phyloP scores from a whole-genome alignment of 1,284 basidiomycete genomes.

The Wolfiporia cocos region DNA sequence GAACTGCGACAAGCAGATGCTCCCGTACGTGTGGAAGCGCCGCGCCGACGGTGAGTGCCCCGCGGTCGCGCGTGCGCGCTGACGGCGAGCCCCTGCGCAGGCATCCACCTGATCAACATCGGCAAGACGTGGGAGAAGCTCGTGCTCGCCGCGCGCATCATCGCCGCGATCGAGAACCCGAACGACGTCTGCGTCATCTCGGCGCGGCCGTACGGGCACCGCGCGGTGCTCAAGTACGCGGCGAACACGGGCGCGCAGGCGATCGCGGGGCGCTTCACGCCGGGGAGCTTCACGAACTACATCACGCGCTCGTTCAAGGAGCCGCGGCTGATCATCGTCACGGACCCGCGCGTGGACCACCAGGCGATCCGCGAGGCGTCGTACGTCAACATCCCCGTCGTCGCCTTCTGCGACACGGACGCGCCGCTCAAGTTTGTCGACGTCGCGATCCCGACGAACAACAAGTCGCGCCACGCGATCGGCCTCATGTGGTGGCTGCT shows the following conservation, averaged over 20 bases:
- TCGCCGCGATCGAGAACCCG: slow-evolving; percentile 95
- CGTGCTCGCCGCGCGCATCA: slow-evolving; percentile 90
- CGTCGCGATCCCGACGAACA: slow-evolving; percentile 98
- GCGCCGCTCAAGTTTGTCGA: slow-evolving; percentile 97
- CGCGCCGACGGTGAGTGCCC: slow-evolving; percentile 79
- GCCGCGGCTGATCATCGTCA: slow-evolving; percentile 96
- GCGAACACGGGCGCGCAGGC: slow-evolving; percentile 97
- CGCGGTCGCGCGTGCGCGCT: slow-evolving; percentile 5
- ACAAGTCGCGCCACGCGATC: slow-evolving; percentile 96
- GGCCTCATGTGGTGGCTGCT: slow-evolving; percentile 99
- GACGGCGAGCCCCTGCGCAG: slow-evolving; percentile 32
- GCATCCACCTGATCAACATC: slow-evolving; percentile 96
- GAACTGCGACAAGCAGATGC: slow-evolving; percentile 99
- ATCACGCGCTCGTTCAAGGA: slow-evolving; percentile 99
- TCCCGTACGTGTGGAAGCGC: slow-evolving; percentile 96
- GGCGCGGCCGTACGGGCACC: slow-evolving; percentile 97
- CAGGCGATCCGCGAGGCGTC: slow-evolving; percentile 99
- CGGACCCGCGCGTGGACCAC: slow-evolving; percentile 98
- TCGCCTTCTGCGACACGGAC: slow-evolving; percentile 98
- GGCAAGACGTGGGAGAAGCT: slow-evolving; percentile 99
- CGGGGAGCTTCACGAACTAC: slow-evolving; percentile 99
- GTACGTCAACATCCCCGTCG: slow-evolving; percentile 99
- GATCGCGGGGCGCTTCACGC: slow-evolving; percentile 98
- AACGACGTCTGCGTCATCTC: slow-evolving; percentile 98
- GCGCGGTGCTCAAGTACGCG: slow-evolving; percentile 97